Conservation (phyloP, 352 stramenopile genomes). For the Pythium inflatum region DNA sequence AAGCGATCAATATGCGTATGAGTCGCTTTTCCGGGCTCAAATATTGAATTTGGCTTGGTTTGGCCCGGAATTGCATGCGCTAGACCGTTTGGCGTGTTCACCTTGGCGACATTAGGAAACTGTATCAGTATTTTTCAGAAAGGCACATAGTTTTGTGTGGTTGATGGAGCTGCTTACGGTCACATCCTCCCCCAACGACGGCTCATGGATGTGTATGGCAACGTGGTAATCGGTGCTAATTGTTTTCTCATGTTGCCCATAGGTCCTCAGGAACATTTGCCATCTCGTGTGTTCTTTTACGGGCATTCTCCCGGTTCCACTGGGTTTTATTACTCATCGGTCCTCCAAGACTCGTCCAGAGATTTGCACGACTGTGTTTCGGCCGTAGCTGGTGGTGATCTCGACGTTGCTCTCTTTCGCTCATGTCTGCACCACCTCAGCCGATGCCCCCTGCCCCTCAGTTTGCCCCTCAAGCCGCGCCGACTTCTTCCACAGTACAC, state of each 20-base stretch:
- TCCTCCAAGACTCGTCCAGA: neutral
- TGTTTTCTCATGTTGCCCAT: neutral
- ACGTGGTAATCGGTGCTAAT: too few relatives aligned
- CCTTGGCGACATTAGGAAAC: conserved; percentile 24
- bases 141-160: conserved; percentile 9
- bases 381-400: neutral
- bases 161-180: too few relatives aligned
- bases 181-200: too few relatives aligned
- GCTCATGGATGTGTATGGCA: too few relatives aligned
- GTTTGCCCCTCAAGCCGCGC: conserved; percentile 52
- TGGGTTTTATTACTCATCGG: neutral
- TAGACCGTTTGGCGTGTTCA: conserved; percentile 18
- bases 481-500: conserved; percentile 38
- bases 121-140: conserved; percentile 16
- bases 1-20: conserved; percentile 3
- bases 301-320: too few relatives aligned
- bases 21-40: conserved; percentile 14
- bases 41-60: conserved; percentile 31
- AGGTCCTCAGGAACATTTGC: neutral
- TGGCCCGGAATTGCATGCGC: conserved; percentile 17
- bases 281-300: conserved; percentile 23
- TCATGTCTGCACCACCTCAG: conserved; percentile 68
- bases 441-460: conserved; percentile 77
- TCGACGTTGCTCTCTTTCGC: conserved; percentile 19
- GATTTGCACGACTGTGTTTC: neutral